A percentile compares a stretch with the other conserved stretches of the same genome.
These are phyloP conservation scores for Chlorophyllum brunneum DNA, from an alignment of 768 basidiomycete species.

Conservation along the genomic window DNA sequence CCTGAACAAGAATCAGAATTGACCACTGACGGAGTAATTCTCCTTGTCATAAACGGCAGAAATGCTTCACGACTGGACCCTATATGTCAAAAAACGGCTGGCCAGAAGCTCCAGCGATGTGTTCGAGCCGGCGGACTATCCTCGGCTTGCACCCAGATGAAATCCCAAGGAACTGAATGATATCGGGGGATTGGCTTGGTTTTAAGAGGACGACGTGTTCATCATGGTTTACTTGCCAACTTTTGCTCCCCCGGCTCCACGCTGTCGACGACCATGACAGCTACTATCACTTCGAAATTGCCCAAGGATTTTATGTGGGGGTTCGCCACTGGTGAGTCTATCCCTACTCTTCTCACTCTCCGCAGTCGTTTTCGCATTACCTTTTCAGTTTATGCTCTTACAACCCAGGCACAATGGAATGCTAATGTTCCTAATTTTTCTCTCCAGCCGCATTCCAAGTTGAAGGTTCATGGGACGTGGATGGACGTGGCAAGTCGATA, in stretches of 20 bases:
- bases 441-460: slow-evolving; percentile 64
- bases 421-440: slow-evolving; percentile 8
- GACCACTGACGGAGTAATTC: slow-evolving; percentile 27
- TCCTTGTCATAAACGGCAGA: slow-evolving; percentile 20
- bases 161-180: slow-evolving; percentile 37
- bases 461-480: slow-evolving; percentile 59
- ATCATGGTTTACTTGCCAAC: slow-evolving; percentile 25
- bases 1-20: slow-evolving; percentile 18
- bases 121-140: slow-evolving; percentile 39
- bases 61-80: slow-evolving; percentile 18
- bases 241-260: slow-evolving; percentile 23
- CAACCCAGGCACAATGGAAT: slow-evolving; percentile 1
- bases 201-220: slow-evolving; percentile 33
- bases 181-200: slow-evolving; percentile 38
- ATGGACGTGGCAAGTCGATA: slow-evolving; percentile 64
- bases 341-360: not conserved
- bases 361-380: not conserved
- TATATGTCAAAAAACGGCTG: slow-evolving; percentile 20
- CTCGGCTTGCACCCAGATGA: slow-evolving; percentile 36
- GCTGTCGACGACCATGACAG: slow-evolving; percentile 25
- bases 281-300: slow-evolving; percentile 35
- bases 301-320: slow-evolving; percentile 66
- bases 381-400: not conserved
- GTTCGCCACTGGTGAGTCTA: slow-evolving; percentile 58
- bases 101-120: slow-evolving; percentile 20